Conservation (phyloP, 2,329 filamentous ascomycete species). For the Raffaelea deltoideospora region DNA sequence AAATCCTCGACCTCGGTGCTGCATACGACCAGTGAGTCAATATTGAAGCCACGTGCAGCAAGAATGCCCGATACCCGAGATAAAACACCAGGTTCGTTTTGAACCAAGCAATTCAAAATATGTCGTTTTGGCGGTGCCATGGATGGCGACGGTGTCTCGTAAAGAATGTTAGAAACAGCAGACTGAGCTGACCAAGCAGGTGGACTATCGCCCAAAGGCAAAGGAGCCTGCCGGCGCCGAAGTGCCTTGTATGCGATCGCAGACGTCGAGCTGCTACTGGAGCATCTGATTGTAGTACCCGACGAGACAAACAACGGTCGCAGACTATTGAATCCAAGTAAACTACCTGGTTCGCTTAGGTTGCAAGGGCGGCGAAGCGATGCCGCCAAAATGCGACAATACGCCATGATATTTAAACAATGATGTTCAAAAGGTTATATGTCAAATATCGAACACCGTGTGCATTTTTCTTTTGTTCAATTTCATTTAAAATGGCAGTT, state of each 20-base stretch:
- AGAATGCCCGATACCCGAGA: constrained; percentile 94
- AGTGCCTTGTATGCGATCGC: constrained; percentile 95
- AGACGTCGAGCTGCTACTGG: constrained; percentile 61
- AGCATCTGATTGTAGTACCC: constrained; percentile 16
- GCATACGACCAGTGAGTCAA: constrained; percentile 94
- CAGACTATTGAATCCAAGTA: too few relatives aligned
- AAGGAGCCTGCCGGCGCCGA: constrained; percentile 74
- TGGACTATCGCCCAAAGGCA: constrained; percentile 61
- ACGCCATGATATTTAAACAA: too few relatives aligned
- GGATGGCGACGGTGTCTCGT: constrained; percentile 85
- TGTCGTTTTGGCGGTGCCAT: constrained; percentile 79
- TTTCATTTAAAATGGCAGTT: too few relatives aligned
- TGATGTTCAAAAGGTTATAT: too few relatives aligned
- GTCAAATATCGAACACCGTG: too few relatives aligned
- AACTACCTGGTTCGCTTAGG: too few relatives aligned
- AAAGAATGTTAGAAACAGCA: constrained; percentile 94
- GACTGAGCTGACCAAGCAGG: constrained; percentile 81
- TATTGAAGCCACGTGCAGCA: constrained; percentile 95
- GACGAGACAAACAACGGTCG: too few relatives aligned
- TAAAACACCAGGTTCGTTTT: constrained; percentile 95
- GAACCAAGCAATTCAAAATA: constrained; percentile 93
- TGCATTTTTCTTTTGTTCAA: too few relatives aligned
- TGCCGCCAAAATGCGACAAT: too few relatives aligned
- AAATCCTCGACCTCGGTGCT: constrained; percentile 94
- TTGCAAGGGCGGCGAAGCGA: too few relatives aligned